Base-by-base conservation (phyloP, 2,329 filamentous ascomycete species). In the Trichophyton verrucosum region DNA sequence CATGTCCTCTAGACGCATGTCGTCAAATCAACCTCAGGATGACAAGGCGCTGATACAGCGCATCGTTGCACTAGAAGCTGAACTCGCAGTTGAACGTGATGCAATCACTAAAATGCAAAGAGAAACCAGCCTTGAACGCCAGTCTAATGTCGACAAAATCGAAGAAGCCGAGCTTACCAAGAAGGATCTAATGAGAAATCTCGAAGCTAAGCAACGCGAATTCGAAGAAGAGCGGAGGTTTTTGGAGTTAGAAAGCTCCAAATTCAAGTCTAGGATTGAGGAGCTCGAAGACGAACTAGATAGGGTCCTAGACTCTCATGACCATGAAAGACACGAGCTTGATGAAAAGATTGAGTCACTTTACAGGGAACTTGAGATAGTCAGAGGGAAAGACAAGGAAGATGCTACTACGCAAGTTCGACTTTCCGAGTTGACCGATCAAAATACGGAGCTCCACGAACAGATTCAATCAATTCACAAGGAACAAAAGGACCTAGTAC, bases 231-330 rank as follows among this genome's bases (percentile, higher is more conserved):
- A 97, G 73, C 84, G 94, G 44, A 89, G 88, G 68, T 87, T 86
- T 8, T 78, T 97, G 0, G 89, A 96, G 66, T 80, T 83, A 15
- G 91, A 97, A 70, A 85, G 94, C 61, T 86, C 85, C 66, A 81
- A 82, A 13, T 81, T 91, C 61, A 91, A 87, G 69, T 80, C 86
- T 60, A 87, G 86, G 59, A 78, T 94, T 0, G 94, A 97, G 70
- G 90, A 97, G 66, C 82, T 88, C 4, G 94, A 99, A 73, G 91
- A 96, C 68, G 91, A 96, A 69, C 83, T 97, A 58, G 91, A 96
- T 67, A 82, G 90, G 62, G 83, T 92, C 60, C 81, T 89, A 47
- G 89, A 90, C 67, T 91, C 88, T 46, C 83, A 89, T 49, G 90
- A 96, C 66, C 86, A 95, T 66, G 88, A 94, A 68, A 88, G 86